Conservation (phyloP, 1,284 basidiomycete genomes). For the Fomitopsis betulina region DNA sequence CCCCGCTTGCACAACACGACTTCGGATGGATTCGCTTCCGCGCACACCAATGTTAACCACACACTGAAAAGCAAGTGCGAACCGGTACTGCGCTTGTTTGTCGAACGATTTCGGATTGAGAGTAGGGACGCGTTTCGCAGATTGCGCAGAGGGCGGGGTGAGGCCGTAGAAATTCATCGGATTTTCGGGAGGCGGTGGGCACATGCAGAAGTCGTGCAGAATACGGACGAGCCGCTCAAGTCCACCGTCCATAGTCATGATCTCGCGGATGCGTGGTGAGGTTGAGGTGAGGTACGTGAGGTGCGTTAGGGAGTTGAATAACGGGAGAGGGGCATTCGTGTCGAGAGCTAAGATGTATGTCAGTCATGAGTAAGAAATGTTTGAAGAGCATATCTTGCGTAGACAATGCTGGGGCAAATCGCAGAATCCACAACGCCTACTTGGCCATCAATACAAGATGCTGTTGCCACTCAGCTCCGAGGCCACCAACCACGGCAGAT, state of each 20-base stretch:
- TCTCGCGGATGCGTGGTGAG: constrained; percentile 96
- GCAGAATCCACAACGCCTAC: too few species aligned
- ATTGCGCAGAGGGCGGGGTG: constrained; percentile 50
- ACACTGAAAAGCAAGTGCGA: constrained; percentile 93
- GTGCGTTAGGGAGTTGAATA: constrained; percentile 97
- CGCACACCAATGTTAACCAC: constrained; percentile 97
- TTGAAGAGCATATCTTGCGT: too few species aligned
- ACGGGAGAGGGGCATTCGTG: constrained; percentile 83
- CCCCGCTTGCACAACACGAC: constrained; percentile 93
- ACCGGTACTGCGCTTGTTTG: constrained; percentile 81
- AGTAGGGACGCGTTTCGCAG: constrained; percentile 47
- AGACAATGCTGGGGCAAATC: too few species aligned
- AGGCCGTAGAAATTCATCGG: constrained; percentile 72
- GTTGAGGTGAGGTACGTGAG: constrained; percentile 97
- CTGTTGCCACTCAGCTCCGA: too few species aligned
- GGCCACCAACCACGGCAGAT: too few species aligned
- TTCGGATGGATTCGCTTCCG: constrained; percentile 90
- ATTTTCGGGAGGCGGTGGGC: constrained; percentile 72
- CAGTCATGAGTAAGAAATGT: background rate
- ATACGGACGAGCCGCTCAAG: constrained; percentile 94
- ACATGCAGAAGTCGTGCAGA: constrained; percentile 81
- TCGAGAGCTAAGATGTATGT: constrained; percentile 71
- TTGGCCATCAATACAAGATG: background rate
- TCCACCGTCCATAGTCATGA: constrained; percentile 96
- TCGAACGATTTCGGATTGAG: constrained; percentile 71